A percentile compares a stretch with the other conserved stretches of the same genome.
These are phyloP conservation scores for Naganishia vishniacii DNA, from an alignment of 768 basidiomycete species.

Conservation along the genomic window DNA sequence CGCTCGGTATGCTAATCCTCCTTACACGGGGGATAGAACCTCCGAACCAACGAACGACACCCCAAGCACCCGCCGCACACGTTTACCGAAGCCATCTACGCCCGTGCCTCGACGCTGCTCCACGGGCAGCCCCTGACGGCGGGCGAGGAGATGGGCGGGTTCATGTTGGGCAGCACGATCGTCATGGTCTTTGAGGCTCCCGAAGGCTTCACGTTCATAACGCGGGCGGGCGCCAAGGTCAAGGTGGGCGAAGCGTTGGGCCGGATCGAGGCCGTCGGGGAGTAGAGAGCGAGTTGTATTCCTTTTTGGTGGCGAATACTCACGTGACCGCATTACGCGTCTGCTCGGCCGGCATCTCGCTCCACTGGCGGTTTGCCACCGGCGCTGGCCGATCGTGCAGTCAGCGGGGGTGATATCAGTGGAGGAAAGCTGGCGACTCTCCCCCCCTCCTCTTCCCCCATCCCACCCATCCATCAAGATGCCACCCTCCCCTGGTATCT, in stretches of 20 bases:
- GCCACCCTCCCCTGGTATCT: constrained; percentile 15
- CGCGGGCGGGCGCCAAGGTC: constrained; percentile 74
- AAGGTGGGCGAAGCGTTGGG: constrained; percentile 80
- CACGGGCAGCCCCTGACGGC: constrained; percentile 78
- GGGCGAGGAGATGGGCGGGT: constrained; percentile 96
- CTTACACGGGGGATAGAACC: constrained; percentile 52
- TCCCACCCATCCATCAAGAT: background rate
- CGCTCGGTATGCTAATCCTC: constrained; percentile 5
- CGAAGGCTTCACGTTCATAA: constrained; percentile 66
- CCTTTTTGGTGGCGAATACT: background rate
- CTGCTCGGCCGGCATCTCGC: constrained; percentile 2
- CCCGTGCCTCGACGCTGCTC: constrained; percentile 71
- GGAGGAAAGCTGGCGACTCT: background rate
- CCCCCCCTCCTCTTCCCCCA: background rate
- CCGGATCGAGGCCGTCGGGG: constrained; percentile 34
- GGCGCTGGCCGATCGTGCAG: background rate
- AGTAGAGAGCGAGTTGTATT: background rate
- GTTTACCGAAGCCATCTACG: constrained; percentile 87
- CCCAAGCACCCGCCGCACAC: constrained; percentile 66
- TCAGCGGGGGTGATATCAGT: background rate
- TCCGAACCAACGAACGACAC: constrained; percentile 80
- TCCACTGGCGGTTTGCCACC: constrained; percentile 13
- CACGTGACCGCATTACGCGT: background rate
- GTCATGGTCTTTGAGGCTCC: constrained; percentile 97
- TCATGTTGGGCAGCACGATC: constrained; percentile 89